Evolutionary conservation across 305 asterid genomes (phyloP).

Genomic region (Salvia sclarea): DNA sequence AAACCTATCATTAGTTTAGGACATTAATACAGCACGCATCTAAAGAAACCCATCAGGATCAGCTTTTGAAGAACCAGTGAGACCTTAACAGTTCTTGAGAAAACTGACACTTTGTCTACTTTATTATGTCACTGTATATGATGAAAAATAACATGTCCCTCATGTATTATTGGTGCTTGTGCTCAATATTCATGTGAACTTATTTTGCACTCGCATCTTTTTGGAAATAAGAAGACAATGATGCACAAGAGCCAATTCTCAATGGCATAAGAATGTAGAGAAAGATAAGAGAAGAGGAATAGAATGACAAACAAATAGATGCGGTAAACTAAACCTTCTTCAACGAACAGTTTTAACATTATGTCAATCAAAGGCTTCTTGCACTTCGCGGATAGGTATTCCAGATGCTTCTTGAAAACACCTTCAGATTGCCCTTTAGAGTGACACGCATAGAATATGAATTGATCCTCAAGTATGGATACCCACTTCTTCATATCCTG

Average conservation of each 20-base stretch:
- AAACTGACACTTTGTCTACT: not conserved
- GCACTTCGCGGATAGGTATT: slow-evolving; percentile 54
- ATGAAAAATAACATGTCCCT: not conserved
- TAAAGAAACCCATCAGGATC: not conserved
- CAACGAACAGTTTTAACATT: slow-evolving; percentile 58
- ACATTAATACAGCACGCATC: not conserved
- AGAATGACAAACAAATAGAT: slow-evolving; percentile 6
- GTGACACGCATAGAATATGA: slow-evolving; percentile 66
- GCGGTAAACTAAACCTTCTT: slow-evolving; percentile 62
- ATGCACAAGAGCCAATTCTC: slow-evolving; percentile 2
- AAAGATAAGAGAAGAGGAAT: slow-evolving; percentile 5
- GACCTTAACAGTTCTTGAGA: not conserved
- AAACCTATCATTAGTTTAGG: slow-evolving; percentile 9
- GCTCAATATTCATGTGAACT: slow-evolving; percentile 1
- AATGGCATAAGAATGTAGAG: not conserved
- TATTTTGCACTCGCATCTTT: not conserved
- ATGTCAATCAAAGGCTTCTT: slow-evolving; percentile 47
- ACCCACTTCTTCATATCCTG: slow-evolving; percentile 65
- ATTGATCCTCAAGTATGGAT: slow-evolving; percentile 60
- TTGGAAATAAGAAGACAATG: not conserved
- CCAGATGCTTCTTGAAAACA: slow-evolving; percentile 60
- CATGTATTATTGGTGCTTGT: not conserved
- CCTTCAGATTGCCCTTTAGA: slow-evolving; percentile 50
- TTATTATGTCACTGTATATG: not conserved
- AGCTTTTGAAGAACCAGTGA: not conserved